Evolutionary conservation across 1,284 basidiomycete species (phyloP).

Genomic region (Waitea zeae): DNA sequence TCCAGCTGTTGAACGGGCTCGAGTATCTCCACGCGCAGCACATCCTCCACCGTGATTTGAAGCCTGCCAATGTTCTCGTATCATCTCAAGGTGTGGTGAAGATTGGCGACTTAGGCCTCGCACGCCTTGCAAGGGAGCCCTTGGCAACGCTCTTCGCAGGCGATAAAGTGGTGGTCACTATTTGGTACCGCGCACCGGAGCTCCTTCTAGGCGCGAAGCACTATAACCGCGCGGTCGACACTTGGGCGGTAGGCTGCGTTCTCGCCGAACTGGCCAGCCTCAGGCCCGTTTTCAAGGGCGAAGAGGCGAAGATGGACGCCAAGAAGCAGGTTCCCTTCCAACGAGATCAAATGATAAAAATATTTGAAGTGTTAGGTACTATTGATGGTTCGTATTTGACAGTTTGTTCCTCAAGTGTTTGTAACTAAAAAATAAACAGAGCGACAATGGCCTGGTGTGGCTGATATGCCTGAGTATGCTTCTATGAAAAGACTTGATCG

Average conservation of each 20-base stretch:
- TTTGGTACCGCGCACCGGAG: constrained; percentile 97
- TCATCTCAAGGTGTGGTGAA: constrained; percentile 84
- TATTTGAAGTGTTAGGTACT: constrained; percentile 88
- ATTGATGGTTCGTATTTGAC: constrained; percentile 63
- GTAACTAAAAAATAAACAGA: constrained; percentile 20
- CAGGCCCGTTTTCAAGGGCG: constrained; percentile 96
- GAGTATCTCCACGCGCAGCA: constrained; percentile 91
- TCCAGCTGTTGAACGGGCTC: constrained; percentile 92
- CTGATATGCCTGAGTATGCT: constrained; percentile 76
- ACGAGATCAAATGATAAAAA: constrained; percentile 85
- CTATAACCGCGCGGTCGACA: constrained; percentile 90
- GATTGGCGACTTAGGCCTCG: constrained; percentile 93
- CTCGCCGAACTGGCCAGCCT: constrained; percentile 89
- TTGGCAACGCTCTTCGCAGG: constrained; percentile 75
- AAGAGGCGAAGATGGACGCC: constrained; percentile 90
- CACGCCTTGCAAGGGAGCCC: constrained; percentile 74
- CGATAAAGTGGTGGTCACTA: constrained; percentile 98
- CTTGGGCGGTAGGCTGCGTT: constrained; percentile 96
- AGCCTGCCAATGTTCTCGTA: constrained; percentile 97
- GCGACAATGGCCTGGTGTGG: constrained; percentile 78
- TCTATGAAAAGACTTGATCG: constrained; percentile 69
- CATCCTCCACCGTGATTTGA: constrained; percentile 92
- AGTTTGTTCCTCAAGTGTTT: not conserved
- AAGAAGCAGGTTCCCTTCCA: constrained; percentile 93
- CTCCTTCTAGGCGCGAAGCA: constrained; percentile 89